These are phyloP conservation scores for Dalbergia oliveri DNA, from an alignment of 306 rosid species.

Conservation along the genomic window DNA sequence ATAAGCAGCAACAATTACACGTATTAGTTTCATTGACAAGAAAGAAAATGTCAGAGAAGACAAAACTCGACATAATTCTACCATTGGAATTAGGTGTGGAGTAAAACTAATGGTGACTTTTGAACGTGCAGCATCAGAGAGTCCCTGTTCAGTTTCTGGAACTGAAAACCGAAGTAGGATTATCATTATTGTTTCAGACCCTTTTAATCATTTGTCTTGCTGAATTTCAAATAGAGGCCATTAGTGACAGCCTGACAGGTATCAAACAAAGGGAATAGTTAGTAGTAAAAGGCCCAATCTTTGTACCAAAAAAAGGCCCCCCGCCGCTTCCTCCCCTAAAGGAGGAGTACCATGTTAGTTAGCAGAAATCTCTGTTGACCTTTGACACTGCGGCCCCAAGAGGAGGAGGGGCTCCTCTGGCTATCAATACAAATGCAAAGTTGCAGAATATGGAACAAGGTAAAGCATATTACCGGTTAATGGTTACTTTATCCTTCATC, in stretches of 20 bases:
- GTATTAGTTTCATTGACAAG: slow-evolving; percentile 16
- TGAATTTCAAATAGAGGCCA: slow-evolving; percentile 16
- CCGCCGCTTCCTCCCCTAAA: no score
- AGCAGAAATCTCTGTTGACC: not conserved
- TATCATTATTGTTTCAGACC: not conserved
- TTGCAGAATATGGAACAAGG: not conserved
- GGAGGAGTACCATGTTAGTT: no score
- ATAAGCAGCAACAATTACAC: slow-evolving; percentile 34
- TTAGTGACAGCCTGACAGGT: not conserved
- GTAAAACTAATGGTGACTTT: slow-evolving; percentile 88
- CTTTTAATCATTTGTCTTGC: not conserved
- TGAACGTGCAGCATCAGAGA: slow-evolving; percentile 77
- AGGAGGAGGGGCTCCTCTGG: not conserved
- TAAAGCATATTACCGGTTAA: not conserved
- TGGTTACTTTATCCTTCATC: not conserved
- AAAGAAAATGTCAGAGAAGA: slow-evolving; percentile 28
- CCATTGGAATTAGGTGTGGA: slow-evolving; percentile 97
- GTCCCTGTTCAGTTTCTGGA: slow-evolving; percentile 97
- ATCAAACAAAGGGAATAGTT: not conserved
- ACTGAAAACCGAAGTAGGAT: slow-evolving; percentile 61
- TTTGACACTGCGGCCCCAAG: not conserved
- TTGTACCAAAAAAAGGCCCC: no score
- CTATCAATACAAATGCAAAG: not conserved
- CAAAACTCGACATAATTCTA: slow-evolving; percentile 44
- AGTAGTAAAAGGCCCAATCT: not conserved